phyloP scores from a whole-genome alignment of 2,329 filamentous ascomycete species.

The Whalleya microplaca region DNA sequence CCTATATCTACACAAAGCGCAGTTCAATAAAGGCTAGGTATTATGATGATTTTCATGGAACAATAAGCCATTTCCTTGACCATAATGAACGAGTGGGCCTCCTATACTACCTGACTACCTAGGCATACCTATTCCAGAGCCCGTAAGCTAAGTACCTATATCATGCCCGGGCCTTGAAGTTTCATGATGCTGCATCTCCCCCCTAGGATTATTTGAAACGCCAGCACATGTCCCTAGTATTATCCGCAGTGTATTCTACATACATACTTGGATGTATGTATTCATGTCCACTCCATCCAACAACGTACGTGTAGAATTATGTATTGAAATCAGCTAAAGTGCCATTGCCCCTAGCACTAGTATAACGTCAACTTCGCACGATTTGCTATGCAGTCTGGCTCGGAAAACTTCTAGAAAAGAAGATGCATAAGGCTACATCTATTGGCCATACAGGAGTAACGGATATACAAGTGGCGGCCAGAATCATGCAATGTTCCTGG shows the following conservation, averaged over 20 bases:
- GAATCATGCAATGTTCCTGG: too few relatives aligned
- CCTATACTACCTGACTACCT: too few relatives aligned
- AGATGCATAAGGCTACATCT: background rate
- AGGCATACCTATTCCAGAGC: too few relatives aligned
- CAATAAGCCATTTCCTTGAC: slow-evolving; percentile 7
- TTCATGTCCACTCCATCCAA: too few relatives aligned
- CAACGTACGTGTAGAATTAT: background rate
- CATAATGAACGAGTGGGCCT: background rate
- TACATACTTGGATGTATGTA: too few relatives aligned
- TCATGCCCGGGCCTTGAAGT: slow-evolving; percentile 9
- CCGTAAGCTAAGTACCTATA: slow-evolving; percentile 2
- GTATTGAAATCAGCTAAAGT: background rate
- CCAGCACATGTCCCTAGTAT: slow-evolving; percentile 18
- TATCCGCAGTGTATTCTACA: slow-evolving; percentile 1
- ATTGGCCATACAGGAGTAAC: background rate
- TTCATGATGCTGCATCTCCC: background rate
- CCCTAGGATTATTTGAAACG: slow-evolving; percentile 22
- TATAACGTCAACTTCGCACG: background rate
- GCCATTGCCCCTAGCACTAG: background rate
- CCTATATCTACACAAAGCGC: background rate
- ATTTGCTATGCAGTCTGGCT: background rate
- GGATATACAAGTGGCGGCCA: too few relatives aligned
- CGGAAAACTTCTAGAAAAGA: background rate
- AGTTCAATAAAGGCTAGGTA: background rate
- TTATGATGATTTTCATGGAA: slow-evolving; percentile 18